Evolutionary conservation across 1,284 basidiomycete species (phyloP).

Genomic region (Calocybe gambosa): DNA sequence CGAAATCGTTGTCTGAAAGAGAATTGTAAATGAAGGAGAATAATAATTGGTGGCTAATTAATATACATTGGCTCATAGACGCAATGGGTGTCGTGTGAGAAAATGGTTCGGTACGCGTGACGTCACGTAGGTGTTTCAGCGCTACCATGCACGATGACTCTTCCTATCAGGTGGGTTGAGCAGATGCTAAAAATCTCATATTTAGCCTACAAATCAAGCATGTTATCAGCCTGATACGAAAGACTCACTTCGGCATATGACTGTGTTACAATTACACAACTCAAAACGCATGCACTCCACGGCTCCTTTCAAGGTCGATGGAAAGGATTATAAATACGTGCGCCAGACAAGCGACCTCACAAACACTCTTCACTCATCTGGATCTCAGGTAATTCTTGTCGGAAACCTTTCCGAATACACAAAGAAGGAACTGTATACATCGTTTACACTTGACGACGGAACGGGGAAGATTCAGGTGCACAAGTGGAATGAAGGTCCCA

Average conservation of each 20-base stretch:
- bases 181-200: background rate
- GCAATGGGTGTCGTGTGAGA: background rate
- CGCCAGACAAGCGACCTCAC: background rate
- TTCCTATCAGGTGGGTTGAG: background rate
- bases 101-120: too few species aligned
- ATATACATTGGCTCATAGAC: slow-evolving; percentile 31
- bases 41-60: background rate
- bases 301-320: slow-evolving; percentile 16
- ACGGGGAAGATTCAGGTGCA: slow-evolving; percentile 24
- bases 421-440: slow-evolving; percentile 7
- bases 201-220: background rate
- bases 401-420: slow-evolving; percentile 21
- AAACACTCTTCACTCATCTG: background rate
- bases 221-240: background rate
- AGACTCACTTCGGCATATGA: slow-evolving; percentile 12
- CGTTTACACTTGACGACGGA: slow-evolving; percentile 26
- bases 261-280: slow-evolving; percentile 15
- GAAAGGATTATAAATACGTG: slow-evolving; percentile 13
- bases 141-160: background rate
- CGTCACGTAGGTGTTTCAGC: too few species aligned
- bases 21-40: background rate
- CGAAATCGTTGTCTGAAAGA: slow-evolving; percentile 24
- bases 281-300: slow-evolving; percentile 11
- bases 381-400: slow-evolving; percentile 23
- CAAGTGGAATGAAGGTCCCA: slow-evolving; percentile 12